A percentile compares a stretch with the other conserved stretches of the same genome.
phyloP scores from a whole-genome alignment of 2,329 filamentous ascomycete species.

The Pseudogymnoascus sp. region DNA sequence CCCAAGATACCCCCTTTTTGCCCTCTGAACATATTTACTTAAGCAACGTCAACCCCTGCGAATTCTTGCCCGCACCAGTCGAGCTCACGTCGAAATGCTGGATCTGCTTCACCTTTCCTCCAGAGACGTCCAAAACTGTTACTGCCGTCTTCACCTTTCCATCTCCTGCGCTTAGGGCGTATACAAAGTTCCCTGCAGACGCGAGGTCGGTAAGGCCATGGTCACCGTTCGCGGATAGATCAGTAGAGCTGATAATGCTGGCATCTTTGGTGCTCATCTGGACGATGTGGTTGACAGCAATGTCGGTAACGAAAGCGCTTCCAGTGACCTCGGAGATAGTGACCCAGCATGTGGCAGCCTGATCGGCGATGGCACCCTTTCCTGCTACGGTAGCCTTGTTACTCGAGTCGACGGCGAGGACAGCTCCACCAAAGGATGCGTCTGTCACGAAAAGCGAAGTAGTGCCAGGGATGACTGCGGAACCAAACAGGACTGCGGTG shows the following conservation, averaged over 20 bases:
- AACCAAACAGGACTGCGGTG: slow-evolving; percentile 52
- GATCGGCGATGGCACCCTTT: slow-evolving; percentile 39
- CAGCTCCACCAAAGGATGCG: slow-evolving; percentile 47
- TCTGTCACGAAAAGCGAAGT: slow-evolving; percentile 45
- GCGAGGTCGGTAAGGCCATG: slow-evolving; percentile 49
- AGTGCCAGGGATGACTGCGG: slow-evolving; percentile 37
- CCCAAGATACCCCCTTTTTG: neutral
- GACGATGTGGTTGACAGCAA: slow-evolving; percentile 42
- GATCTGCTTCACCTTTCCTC: neutral
- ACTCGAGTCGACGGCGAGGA: slow-evolving; percentile 34
- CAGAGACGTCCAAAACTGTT: slow-evolving; percentile 33
- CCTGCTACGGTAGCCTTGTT: slow-evolving; percentile 33
- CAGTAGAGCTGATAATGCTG: slow-evolving; percentile 36
- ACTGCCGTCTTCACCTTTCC: slow-evolving; percentile 25
- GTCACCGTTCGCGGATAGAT: slow-evolving; percentile 37
- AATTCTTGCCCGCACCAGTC: neutral
- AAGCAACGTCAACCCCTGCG: neutral
- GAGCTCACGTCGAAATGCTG: neutral
- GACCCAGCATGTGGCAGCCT: slow-evolving; percentile 53
- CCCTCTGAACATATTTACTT: neutral
- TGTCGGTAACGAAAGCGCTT: slow-evolving; percentile 53
- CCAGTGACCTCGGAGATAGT: slow-evolving; percentile 40
- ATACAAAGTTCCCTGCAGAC: slow-evolving; percentile 47
- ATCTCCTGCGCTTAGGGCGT: slow-evolving; percentile 38
- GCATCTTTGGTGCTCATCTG: slow-evolving; percentile 48